These are phyloP conservation scores for Blastocystis hominis DNA, from an alignment of 352 stramenopile species.

Conservation along the genomic window DNA sequence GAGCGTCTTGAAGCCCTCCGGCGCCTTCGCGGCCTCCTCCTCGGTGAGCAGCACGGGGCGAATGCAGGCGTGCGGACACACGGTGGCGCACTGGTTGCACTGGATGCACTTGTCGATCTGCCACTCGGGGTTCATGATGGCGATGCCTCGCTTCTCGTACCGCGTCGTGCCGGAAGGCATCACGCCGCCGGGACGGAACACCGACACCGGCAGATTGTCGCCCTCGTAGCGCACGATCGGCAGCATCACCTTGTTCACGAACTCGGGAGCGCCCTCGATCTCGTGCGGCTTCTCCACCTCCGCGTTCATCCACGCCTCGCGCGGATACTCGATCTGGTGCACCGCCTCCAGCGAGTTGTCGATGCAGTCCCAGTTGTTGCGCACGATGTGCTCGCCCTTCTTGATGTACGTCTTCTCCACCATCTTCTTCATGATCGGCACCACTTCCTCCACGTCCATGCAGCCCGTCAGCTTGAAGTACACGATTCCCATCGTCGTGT, in stretches of 20 bases:
- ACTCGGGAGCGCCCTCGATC: slow-evolving; percentile 59
- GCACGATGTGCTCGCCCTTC: slow-evolving; percentile 66
- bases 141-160: slow-evolving; percentile 63
- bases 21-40: slow-evolving; percentile 63
- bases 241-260: slow-evolving; percentile 48
- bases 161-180: slow-evolving; percentile 65
- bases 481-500: slow-evolving; percentile 66
- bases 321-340: slow-evolving; percentile 59
- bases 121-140: slow-evolving; percentile 28
- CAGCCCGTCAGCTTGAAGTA: slow-evolving; percentile 66
- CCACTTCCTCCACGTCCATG: slow-evolving; percentile 63
- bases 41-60: slow-evolving; percentile 66
- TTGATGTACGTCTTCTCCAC: slow-evolving; percentile 65
- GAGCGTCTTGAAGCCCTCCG: slow-evolving; percentile 64
- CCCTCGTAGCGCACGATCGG: slow-evolving; percentile 58
- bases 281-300: slow-evolving; percentile 62
- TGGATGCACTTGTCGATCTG: slow-evolving; percentile 63
- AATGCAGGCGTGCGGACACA: slow-evolving; percentile 66
- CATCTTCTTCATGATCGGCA: slow-evolving; percentile 64
- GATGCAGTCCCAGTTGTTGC: slow-evolving; percentile 65
- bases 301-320: slow-evolving; percentile 62
- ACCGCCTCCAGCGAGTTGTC: slow-evolving; percentile 56
- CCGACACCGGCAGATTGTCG: slow-evolving; percentile 22
- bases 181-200: slow-evolving; percentile 62
- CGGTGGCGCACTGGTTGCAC: slow-evolving; percentile 67